Conservation (phyloP, 345 rosid species). For the Gossypium australe region DNA sequence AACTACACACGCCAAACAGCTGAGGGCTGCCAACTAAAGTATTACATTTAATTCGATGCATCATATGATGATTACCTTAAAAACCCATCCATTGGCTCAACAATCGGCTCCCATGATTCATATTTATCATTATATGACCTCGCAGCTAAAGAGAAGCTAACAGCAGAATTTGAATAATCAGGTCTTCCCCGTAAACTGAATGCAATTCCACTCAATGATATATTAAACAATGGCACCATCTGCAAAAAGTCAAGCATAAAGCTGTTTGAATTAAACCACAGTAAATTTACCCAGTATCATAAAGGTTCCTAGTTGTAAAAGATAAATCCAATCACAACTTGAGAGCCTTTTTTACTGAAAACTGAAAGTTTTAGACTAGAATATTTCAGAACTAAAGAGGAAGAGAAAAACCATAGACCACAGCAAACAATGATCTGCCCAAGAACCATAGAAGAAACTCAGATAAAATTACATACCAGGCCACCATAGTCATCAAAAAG, state of each 20-base stretch:
- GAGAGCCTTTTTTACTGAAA: not conserved
- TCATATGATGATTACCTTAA: conserved; percentile 11
- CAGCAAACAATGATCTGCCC: not conserved
- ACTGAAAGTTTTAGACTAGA: not conserved
- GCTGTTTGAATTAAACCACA: conserved; percentile 1
- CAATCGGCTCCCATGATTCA: conserved; percentile 94
- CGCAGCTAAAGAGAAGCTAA: conserved; percentile 72
- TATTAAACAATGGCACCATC: conserved; percentile 94
- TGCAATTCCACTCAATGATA: conserved; percentile 65
- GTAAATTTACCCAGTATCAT: not conserved
- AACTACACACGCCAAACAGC: not conserved
- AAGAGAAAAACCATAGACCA: not conserved
- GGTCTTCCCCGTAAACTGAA: conserved; percentile 71
- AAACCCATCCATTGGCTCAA: conserved; percentile 31
- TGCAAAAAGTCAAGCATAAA: conserved; percentile 31
- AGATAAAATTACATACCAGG: conserved; percentile 53
- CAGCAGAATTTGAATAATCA: conserved; percentile 57
- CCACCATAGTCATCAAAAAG: conserved; percentile 97
- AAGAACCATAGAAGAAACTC: not conserved
- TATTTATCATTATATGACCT: conserved; percentile 91
- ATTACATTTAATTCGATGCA: not conserved
- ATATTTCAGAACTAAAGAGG: not conserved
- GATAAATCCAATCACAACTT: not conserved
- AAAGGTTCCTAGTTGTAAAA: not conserved
- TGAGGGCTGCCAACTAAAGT: not conserved